phyloP scores from a whole-genome alignment of 208 protist species.

The Trypanosoma theileri region DNA sequence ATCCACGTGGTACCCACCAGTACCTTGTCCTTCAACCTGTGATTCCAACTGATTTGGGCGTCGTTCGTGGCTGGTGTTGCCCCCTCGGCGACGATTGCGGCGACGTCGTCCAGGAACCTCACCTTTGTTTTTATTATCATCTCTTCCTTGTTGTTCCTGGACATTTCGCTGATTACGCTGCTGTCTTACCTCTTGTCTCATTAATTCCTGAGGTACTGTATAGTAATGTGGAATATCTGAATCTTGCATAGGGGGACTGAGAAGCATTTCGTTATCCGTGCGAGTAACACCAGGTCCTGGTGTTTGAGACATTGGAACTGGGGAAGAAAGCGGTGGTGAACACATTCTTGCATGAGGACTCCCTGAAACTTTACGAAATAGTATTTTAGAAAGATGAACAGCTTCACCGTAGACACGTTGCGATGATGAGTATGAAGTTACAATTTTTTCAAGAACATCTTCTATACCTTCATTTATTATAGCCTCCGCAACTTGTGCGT shows the following conservation, averaged over 20 bases:
- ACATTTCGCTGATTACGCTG: constrained; percentile 28
- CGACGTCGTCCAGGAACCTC: constrained; percentile 23
- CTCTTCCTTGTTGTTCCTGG: constrained; percentile 14
- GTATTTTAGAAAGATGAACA: constrained; percentile 88
- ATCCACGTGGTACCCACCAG: constrained; percentile 5
- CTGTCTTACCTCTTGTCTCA: constrained; percentile 19
- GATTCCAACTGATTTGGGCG: constrained; percentile 21
- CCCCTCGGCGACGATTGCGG: constrained; percentile 28
- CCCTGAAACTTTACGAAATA: constrained; percentile 82
- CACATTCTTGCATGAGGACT: constrained; percentile 55
- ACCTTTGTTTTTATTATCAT: constrained; percentile 15
- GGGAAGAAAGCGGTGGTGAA: constrained; percentile 79
- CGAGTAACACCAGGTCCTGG: constrained; percentile 27
- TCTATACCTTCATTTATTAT: constrained; percentile 83
- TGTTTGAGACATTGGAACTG: constrained; percentile 72
- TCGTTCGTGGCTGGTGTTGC: constrained; percentile 37
- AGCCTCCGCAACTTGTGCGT: constrained; percentile 77
- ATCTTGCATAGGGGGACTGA: constrained; percentile 50
- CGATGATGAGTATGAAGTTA: constrained; percentile 62
- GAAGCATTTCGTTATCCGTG: constrained; percentile 32
- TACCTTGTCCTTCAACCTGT: constrained; percentile 15
- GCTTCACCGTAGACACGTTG: constrained; percentile 84
- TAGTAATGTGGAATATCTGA: constrained; percentile 31
- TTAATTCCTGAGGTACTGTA: constrained; percentile 15
- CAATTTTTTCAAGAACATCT: constrained; percentile 73